phyloP scores from a whole-genome alignment of 495 filamentous ascomycete genomes.

The Sordaria brevicollis region DNA sequence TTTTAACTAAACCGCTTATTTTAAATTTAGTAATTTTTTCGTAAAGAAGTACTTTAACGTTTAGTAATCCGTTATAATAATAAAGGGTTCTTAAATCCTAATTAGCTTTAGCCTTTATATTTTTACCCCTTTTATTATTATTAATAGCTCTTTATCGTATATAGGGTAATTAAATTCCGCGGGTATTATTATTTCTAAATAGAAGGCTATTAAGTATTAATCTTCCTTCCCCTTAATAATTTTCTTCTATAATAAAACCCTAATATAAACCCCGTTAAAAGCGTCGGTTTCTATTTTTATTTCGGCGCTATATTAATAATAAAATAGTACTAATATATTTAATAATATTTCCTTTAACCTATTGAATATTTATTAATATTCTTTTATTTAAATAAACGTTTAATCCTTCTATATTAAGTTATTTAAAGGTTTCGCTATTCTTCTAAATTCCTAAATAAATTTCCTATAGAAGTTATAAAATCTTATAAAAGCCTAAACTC shows the following conservation, averaged over 20 bases:
- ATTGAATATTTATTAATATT: background rate
- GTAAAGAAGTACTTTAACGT: background rate
- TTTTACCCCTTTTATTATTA: background rate
- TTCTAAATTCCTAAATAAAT: slow-evolving; percentile 1
- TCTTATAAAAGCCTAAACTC: background rate
- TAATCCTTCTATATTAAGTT: background rate
- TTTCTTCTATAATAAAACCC: background rate
- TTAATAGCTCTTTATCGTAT: too few species aligned
- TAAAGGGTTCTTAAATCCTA: background rate
- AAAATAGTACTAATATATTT: background rate
- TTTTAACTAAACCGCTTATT: background rate
- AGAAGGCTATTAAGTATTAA: background rate
- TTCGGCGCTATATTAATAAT: background rate
- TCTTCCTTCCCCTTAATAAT: background rate
- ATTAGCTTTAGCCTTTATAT: background rate
- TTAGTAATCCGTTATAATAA: background rate
- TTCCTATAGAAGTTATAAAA: slow-evolving; percentile 3
- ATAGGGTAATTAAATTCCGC: too few species aligned
- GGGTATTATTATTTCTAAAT: background rate
- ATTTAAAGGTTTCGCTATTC: background rate
- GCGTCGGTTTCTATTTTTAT: background rate
- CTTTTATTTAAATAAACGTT: background rate
- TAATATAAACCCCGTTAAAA: background rate
- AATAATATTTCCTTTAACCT: background rate
- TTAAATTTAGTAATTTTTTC: background rate